Percentiles rank a stretch among this genome's conserved stretches.
Evolutionary conservation across 768 basidiomycete species (phyloP).

Genomic region (Podaxis pistillaris): DNA sequence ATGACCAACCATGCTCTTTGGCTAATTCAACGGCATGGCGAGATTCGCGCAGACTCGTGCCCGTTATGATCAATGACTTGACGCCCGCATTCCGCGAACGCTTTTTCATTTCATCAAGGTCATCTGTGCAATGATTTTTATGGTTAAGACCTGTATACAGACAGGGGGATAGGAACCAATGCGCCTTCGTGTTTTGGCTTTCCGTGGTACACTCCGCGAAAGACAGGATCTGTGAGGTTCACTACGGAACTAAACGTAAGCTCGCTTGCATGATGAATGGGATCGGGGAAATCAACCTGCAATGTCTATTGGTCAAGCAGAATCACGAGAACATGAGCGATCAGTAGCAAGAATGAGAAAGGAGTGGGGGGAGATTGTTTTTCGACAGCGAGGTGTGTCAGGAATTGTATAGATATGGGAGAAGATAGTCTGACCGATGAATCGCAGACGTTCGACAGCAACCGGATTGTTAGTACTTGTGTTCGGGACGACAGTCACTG

Average conservation of each 20-base stretch:
- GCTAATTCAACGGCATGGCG: constrained; percentile 60
- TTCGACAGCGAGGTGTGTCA: not conserved
- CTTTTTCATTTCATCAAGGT: constrained; percentile 55
- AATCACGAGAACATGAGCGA: not conserved
- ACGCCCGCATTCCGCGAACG: constrained; percentile 62
- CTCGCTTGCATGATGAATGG: not conserved
- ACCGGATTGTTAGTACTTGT: constrained; percentile 2
- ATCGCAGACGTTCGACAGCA: constrained; percentile 1
- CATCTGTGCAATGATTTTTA: constrained; percentile 40
- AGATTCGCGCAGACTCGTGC: constrained; percentile 67
- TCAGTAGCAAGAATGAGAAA: not conserved
- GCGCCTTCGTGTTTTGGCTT: constrained; percentile 49
- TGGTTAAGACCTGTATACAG: not conserved
- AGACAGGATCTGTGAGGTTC: constrained; percentile 53
- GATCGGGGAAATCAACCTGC: not conserved
- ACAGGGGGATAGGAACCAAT: not conserved
- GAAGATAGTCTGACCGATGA: constrained; percentile 4
- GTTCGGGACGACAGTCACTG: constrained; percentile 10
- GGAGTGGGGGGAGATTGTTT: not conserved
- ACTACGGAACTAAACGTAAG: constrained; percentile 14
- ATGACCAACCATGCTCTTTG: constrained; percentile 44
- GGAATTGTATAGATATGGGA: not conserved
- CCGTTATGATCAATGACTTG: constrained; percentile 73
- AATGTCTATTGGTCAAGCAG: not conserved
- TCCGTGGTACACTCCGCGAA: constrained; percentile 49